Evolutionary conservation across 2,329 filamentous ascomycete genomes (phyloP), one percentile per base, ranked within the genome.

Genomic region (Rhynchosporium graminicola): DNA sequence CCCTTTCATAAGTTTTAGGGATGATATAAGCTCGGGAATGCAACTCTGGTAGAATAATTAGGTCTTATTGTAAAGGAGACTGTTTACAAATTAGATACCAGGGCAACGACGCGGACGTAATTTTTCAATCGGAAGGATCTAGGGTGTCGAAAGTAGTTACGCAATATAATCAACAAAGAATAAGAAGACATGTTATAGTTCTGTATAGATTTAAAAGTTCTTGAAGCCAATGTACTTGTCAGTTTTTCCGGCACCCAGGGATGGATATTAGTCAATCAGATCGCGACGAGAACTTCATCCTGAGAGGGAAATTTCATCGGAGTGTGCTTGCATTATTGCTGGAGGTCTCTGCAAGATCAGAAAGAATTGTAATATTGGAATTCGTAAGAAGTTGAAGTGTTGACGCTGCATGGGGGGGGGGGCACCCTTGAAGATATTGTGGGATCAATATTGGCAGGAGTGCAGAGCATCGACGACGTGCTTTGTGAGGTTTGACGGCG

Each of bases 81-180:
- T 15, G 46, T 59, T 55, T 62, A 20, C 47, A 59, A 62, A 52
- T 62, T 47, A 62, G 26, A 20, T 47, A 36, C 33, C 9, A 36
- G 45, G 28, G 60, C 55, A 55, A 59, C 47, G 46, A 58, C 40
- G 20, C n/a, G 13, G 54, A 62, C 38, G 28, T 58, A 28, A 47
- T 58, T 62, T 62, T 46, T 47, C 50, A 57, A 26, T 57, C 40
- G 50, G 26, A 63, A 36, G 52, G 1, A 45, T 61, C 52, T 43
- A 61, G 29, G 51, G 38, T 62, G 28, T 36, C 40, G 29, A 47
- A 38, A 54, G 40, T 58, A 40, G 60, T 47, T 54, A 62, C 29
- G 38, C 47, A 62, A 54, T 51, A 47, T 54, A 59, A 59, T 45
- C 29, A 15, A 26, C 8, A 59, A 50, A 51, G 29, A 48, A 59